phyloP scores from a whole-genome alignment of 2,329 filamentous ascomycete species.

The Penicillium frequentans region DNA sequence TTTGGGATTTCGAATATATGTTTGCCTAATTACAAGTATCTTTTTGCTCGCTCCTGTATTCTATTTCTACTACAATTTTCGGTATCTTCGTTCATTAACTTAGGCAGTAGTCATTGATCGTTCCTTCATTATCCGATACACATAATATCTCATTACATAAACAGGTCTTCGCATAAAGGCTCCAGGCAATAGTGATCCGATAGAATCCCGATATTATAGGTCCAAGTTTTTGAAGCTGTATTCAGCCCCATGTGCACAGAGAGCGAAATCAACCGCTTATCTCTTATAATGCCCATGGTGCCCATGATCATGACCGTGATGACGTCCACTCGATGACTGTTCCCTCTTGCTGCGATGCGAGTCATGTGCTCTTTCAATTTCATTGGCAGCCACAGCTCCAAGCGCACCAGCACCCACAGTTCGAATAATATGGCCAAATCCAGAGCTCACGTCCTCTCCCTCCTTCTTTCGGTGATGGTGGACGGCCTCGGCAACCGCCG shows the following conservation, averaged over 20 bases:
- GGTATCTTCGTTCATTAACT: too few species aligned
- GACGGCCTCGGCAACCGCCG: conserved; percentile 2
- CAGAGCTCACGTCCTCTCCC: conserved; percentile 6
- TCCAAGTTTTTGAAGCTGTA: background rate
- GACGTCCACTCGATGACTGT: background rate
- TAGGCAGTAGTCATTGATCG: background rate
- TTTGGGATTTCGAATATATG: background rate
- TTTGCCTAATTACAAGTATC: background rate
- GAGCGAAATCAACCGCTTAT: background rate
- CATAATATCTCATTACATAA: background rate
- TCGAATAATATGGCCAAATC: conserved; percentile 5
- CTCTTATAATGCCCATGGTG: background rate
- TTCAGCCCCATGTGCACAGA: background rate
- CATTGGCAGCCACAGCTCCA: conserved; percentile 8
- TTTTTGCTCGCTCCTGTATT: background rate
- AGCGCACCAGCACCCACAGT: conserved; percentile 9
- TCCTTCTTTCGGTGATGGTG: conserved; percentile 6
- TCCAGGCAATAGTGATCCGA: background rate
- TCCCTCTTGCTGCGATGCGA: background rate
- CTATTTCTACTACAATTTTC: too few species aligned
- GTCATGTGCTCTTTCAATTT: background rate
- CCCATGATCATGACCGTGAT: background rate
- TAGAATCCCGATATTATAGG: background rate
- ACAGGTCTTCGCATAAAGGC: background rate
- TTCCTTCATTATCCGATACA: background rate